phyloP scores from a whole-genome alignment of 208 protist species.

The Novymonas esmeraldas region DNA sequence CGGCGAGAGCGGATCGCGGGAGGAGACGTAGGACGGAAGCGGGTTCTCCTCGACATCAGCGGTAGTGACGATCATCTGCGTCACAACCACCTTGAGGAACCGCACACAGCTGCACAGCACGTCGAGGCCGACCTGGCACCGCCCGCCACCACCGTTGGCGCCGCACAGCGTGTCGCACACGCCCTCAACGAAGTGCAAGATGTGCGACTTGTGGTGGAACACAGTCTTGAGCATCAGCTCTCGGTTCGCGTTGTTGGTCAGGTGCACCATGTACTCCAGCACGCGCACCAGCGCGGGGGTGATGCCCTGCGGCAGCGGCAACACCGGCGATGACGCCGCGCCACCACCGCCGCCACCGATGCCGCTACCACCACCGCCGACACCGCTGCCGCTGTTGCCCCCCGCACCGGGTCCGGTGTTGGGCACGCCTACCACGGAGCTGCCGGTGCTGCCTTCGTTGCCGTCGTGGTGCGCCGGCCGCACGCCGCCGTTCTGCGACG shows the following conservation, averaged over 20 bases:
- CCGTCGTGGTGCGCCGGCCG: constrained; percentile 7
- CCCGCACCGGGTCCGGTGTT: constrained; percentile 10
- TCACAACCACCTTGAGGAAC: constrained; percentile 56
- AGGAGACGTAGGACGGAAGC: constrained; percentile 32
- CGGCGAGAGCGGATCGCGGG: constrained; percentile 37
- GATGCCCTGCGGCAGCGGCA: constrained; percentile 47
- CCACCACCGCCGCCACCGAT: not conserved
- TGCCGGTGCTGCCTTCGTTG: constrained; percentile 3
- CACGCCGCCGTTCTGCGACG: constrained; percentile 14
- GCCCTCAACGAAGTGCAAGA: constrained; percentile 60
- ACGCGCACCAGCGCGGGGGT: constrained; percentile 59
- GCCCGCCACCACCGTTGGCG: constrained; percentile 11
- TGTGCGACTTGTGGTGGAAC: constrained; percentile 62
- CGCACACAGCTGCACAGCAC: constrained; percentile 60
- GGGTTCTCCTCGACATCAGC: constrained; percentile 34
- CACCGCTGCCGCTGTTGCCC: not conserved
- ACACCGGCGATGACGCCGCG: constrained; percentile 6
- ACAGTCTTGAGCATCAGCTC: constrained; percentile 59
- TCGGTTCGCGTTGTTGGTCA: constrained; percentile 49
- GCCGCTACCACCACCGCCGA: not conserved
- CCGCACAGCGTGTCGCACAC: constrained; percentile 44
- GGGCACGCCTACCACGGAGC: not conserved
- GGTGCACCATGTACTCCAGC: constrained; percentile 60
- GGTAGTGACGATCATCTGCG: constrained; percentile 21
- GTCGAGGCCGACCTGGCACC: constrained; percentile 47